phyloP scores from a whole-genome alignment of 371 early-diverging fungal species.

The Mortierella sp. region DNA sequence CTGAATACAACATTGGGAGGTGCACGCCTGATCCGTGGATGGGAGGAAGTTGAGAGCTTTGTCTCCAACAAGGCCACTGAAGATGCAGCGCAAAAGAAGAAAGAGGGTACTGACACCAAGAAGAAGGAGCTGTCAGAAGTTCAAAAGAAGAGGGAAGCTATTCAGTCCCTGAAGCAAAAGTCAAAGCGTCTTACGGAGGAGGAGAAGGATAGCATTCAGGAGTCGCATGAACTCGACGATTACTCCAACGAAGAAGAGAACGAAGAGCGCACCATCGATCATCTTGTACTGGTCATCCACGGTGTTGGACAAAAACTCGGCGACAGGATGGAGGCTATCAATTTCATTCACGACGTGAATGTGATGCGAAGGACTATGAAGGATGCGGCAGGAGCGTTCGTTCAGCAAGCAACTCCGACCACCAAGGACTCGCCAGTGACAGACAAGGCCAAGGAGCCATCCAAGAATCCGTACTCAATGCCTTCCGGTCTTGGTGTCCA shows the following conservation, averaged over 20 bases:
- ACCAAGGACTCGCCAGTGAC: conserved; percentile 12
- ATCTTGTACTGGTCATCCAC: conserved; percentile 82
- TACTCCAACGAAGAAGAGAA: conserved; percentile 69
- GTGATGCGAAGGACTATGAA: conserved; percentile 76
- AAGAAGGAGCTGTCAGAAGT: conserved; percentile 49
- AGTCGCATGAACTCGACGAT: conserved; percentile 64
- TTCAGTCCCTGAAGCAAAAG: conserved; percentile 40
- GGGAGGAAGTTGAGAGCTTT: conserved; percentile 73
- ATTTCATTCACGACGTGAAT: conserved; percentile 82
- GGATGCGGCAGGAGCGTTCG: conserved; percentile 56
- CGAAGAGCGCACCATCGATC: conserved; percentile 75
- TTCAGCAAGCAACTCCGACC: conserved; percentile 29
- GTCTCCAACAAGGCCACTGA: conserved; percentile 43
- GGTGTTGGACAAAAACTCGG: conserved; percentile 88
- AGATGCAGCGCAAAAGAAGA: conserved; percentile 52
- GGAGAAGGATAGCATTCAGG: conserved; percentile 49
- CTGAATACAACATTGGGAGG: conserved; percentile 75
- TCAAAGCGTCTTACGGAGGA: conserved; percentile 47
- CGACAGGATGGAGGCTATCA: conserved; percentile 75
- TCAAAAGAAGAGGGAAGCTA: conserved; percentile 48
- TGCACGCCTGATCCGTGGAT: conserved; percentile 77
- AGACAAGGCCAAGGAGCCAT: conserved; percentile 27
- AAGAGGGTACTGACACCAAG: conserved; percentile 52
- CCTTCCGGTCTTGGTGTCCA: conserved; percentile 69
- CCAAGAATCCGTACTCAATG: conserved; percentile 22